These are phyloP conservation scores for Friedmanniomyces endolithicus DNA, from an alignment of 495 filamentous ascomycete species.

Conservation along the genomic window DNA sequence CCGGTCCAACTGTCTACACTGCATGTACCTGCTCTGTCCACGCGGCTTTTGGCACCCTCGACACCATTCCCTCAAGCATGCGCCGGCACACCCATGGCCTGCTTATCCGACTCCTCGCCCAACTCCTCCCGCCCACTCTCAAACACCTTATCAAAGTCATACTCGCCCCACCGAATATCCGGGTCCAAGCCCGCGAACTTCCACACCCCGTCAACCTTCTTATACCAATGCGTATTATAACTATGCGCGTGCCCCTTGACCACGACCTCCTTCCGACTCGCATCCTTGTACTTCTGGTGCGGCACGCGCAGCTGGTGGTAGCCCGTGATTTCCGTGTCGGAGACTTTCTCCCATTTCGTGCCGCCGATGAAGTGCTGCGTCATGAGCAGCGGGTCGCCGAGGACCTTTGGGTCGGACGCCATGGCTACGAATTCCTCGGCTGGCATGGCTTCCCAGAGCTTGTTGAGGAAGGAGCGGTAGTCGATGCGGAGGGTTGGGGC, in stretches of 20 bases:
- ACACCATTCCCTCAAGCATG: background rate
- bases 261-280: conserved; percentile 36
- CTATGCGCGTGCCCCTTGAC: conserved; percentile 60
- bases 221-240: conserved; percentile 60
- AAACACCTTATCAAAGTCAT: conserved; percentile 46
- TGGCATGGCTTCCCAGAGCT: conserved; percentile 58
- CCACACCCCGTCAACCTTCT: conserved; percentile 64
- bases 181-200: conserved; percentile 69
- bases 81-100: conserved; percentile 6
- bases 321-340: conserved; percentile 54
- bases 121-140: conserved; percentile 26
- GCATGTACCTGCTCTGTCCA: no score
- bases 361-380: conserved; percentile 70
- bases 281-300: conserved; percentile 53
- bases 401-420: conserved; percentile 51
- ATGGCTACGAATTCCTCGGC: conserved; percentile 61
- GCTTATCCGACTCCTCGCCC: conserved; percentile 20
- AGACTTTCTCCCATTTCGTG: conserved; percentile 57
- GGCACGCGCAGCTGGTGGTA: conserved; percentile 70
- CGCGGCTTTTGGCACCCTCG: no score
- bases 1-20: no score
- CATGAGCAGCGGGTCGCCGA: conserved; percentile 57
- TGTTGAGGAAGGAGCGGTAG: conserved; percentile 63
- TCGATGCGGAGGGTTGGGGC: conserved; percentile 60
- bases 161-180: conserved; percentile 59